phyloP scores from a whole-genome alignment of 1,139 yeast genomes.

The Sugiyamaella neomexicana region DNA sequence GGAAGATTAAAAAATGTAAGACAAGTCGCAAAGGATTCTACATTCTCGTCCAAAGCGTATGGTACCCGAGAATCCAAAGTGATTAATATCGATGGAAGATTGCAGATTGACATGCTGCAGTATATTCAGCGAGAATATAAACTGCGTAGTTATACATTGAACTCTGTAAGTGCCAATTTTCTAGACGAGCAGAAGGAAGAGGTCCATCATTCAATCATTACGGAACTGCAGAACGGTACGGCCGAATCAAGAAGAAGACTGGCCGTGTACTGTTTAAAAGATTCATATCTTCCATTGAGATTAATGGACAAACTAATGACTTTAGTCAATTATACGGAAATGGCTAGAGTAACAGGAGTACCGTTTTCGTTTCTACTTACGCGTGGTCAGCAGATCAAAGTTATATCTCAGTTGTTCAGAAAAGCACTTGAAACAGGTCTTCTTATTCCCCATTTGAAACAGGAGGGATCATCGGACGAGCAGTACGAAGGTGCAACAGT shows the following conservation, averaged over 20 bases:
- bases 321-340: constrained; percentile 93
- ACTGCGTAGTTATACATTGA: constrained; percentile 88
- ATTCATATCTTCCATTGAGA: constrained; percentile 88
- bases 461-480: constrained; percentile 76
- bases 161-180: constrained; percentile 93
- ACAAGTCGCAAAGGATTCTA: constrained; percentile 78
- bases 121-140: constrained; percentile 94
- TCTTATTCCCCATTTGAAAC: constrained; percentile 85
- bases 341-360: constrained; percentile 99
- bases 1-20: constrained; percentile 68
- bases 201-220: constrained; percentile 94
- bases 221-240: constrained; percentile 90
- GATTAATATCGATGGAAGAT: constrained; percentile 90
- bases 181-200: constrained; percentile 96
- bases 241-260: constrained; percentile 89
- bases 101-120: constrained; percentile 91
- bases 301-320: constrained; percentile 93
- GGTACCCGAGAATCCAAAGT: constrained; percentile 94
- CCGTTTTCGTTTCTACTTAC: constrained; percentile 87
- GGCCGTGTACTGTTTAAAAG: constrained; percentile 96
- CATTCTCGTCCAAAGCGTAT: constrained; percentile 91
- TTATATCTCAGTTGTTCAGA: constrained; percentile 89
- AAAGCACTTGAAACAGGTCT: constrained; percentile 84
- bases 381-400: constrained; percentile 97
- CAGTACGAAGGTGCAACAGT: constrained; percentile 99